Evolutionary conservation across 148 eudicot species (phyloP).

Genomic region (Euryodendron excelsum): DNA sequence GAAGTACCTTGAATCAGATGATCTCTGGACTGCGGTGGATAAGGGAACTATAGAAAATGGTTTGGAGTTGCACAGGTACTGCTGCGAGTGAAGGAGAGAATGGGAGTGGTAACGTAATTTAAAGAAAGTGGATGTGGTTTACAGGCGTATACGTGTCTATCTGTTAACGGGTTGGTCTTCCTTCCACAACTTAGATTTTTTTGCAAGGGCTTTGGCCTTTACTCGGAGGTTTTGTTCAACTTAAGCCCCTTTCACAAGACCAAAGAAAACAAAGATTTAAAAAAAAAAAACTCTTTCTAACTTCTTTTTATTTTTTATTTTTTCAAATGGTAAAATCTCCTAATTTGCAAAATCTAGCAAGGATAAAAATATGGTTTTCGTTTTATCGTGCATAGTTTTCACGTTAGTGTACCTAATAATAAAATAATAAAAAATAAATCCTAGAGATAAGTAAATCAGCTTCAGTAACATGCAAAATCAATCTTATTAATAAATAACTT

Average conservation of each 20-base stretch:
- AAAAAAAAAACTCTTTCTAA: no score
- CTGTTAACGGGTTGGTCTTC: not conserved
- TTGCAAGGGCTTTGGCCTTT: not conserved
- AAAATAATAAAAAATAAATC: no score
- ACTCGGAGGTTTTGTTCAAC: not conserved
- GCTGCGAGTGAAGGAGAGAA: constrained; percentile 8
- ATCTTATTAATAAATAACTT: no score
- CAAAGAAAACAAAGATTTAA: no score
- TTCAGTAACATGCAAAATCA: no score
- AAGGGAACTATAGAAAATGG: not conserved
- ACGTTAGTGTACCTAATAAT: no score
- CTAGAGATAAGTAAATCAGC: no score
- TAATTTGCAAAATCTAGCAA: no score
- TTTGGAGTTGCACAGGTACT: not conserved
- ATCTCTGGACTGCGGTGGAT: not conserved
- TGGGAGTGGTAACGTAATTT: constrained; percentile 7
- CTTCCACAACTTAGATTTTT: not conserved
- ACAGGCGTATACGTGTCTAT: constrained; percentile 26
- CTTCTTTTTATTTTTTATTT: no score
- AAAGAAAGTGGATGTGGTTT: constrained; percentile 27
- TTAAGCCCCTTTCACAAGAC: not conserved
- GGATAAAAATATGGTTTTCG: no score
- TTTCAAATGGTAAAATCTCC: no score
- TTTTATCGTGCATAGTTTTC: no score
- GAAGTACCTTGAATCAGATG: constrained; percentile 1